Evolutionary conservation across 1,284 basidiomycete species (phyloP).

Genomic region (Serendipita sp.): DNA sequence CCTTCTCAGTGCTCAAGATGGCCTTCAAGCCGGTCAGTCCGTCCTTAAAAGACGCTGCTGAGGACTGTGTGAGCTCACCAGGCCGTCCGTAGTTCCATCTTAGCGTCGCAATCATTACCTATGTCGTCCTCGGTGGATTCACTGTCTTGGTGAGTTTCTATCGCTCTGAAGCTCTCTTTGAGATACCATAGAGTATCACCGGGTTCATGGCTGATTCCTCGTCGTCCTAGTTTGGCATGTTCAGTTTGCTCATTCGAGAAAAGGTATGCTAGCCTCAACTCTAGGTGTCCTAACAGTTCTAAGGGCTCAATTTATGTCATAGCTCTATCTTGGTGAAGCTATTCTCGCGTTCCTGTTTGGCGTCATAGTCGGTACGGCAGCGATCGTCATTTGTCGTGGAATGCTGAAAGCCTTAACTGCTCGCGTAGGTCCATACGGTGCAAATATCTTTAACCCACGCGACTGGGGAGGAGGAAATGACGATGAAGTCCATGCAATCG

Average conservation of each 20-base stretch:
- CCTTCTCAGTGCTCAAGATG: too few relatives aligned
- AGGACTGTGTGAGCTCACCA: background rate
- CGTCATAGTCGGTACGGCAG: slow-evolving; percentile 53
- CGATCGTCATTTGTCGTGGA: slow-evolving; percentile 15
- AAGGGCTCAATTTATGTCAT: background rate
- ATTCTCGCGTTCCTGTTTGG: slow-evolving; percentile 92
- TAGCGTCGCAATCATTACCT: slow-evolving; percentile 57
- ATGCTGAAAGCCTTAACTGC: slow-evolving; percentile 1
- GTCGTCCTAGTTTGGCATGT: slow-evolving; percentile 70
- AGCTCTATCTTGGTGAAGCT: slow-evolving; percentile 92
- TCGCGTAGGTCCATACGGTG: slow-evolving; percentile 65
- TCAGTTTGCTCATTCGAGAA: slow-evolving; percentile 86
- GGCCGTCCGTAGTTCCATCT: slow-evolving; percentile 41
- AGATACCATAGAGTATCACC: slow-evolving; percentile 7
- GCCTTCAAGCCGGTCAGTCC: too few relatives aligned
- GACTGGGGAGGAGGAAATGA: slow-evolving; percentile 54
- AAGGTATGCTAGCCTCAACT: slow-evolving; percentile 32
- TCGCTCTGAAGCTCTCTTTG: slow-evolving; percentile 9
- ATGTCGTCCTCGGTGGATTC: slow-evolving; percentile 76
- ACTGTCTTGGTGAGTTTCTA: slow-evolving; percentile 47
- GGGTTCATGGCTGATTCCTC: slow-evolving; percentile 5
- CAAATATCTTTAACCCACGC: slow-evolving; percentile 75
- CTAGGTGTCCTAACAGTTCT: background rate
- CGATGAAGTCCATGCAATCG: slow-evolving; percentile 52
- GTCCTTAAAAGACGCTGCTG: background rate